Base-by-base conservation (phyloP, 2,329 filamentous ascomycete genomes). In the Talaromyces verruculosus region DNA sequence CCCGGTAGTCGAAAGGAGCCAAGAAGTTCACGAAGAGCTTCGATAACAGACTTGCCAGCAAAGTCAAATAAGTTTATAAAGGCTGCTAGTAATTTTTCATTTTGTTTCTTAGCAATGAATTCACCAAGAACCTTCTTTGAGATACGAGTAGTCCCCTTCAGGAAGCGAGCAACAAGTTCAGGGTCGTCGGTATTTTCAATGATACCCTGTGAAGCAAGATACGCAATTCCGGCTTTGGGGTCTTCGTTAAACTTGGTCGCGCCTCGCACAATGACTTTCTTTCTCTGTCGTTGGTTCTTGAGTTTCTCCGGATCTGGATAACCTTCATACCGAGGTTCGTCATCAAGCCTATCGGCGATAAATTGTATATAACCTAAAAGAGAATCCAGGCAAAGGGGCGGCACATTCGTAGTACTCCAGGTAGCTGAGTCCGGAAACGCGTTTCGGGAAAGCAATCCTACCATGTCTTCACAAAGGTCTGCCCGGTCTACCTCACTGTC, bases 401-500 rank as follows among this genome's bases (percentile, higher is more conserved):
- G 95, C 1, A 99, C 96, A 75, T 96, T 99, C 5, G 94, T 97
- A 11, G 95, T 99, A 77, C 96, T 99, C 95, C 95, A 99, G 5
- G 93, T 97, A 5, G 94, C 95, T 8, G 95, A 97, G 76, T 99
- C 95, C 0, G 95, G 96, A 69, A 99, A 91, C 1, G 95, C 95
- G 76, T 97, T 99, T 66, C 95, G 87, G 22, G 95, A 94, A 17
- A 99, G 82, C 39, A 99, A 84, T 0, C 95, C 94, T 67, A 99
- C 88, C 86, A 98, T 91, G 74, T 99, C 96, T 80, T 97, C 91
- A 73, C 95, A 99, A 5, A 99, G 81, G 79, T 99, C 95, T 61
- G 89, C 89, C 60, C 93, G 87, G 74, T 99, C 92, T 62, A 92
- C 89, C 74, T 98, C 93, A 74, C 94, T 99, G 77, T 99, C 95